Evolutionary conservation across 805 yeast species (phyloP).

Genomic region (Jamesozyma lodderae): DNA sequence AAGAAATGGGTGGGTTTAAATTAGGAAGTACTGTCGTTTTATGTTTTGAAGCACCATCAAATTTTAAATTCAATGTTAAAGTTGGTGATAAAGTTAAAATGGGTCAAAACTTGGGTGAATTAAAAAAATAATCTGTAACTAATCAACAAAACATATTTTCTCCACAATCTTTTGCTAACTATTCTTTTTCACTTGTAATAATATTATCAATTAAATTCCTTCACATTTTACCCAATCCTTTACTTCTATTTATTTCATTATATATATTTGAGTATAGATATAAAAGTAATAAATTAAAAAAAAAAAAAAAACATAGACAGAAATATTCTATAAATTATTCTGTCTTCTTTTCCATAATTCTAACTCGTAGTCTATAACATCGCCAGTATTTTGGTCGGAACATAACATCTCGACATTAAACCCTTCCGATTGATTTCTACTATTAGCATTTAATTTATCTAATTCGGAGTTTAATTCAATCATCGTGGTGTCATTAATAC

Average conservation of each 20-base stretch:
- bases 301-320: too few species aligned
- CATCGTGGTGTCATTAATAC: constrained; percentile 12
- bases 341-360: constrained; percentile 21
- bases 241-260: too few species aligned
- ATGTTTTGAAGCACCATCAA: constrained; percentile 89
- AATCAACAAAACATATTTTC: neutral
- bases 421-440: constrained; percentile 4
- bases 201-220: too few species aligned
- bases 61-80: constrained; percentile 59
- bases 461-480: constrained; percentile 10
- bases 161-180: too few species aligned
- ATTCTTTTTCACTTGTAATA: too few species aligned
- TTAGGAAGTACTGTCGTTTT: constrained; percentile 94
- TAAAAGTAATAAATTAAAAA: too few species aligned
- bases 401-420: constrained; percentile 20
- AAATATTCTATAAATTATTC: too few species aligned
- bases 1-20: constrained; percentile 95
- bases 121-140: neutral
- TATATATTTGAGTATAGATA: too few species aligned
- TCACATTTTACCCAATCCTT: too few species aligned
- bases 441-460: neutral
- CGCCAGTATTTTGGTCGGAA: constrained; percentile 17
- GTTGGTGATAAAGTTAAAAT: constrained; percentile 73
- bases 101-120: constrained; percentile 68
- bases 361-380: constrained; percentile 17